Evolutionary conservation across 331 rosid species (phyloP), one percentile per base, ranked within the genome.

Genomic region (Stylosanthes scabra): DNA sequence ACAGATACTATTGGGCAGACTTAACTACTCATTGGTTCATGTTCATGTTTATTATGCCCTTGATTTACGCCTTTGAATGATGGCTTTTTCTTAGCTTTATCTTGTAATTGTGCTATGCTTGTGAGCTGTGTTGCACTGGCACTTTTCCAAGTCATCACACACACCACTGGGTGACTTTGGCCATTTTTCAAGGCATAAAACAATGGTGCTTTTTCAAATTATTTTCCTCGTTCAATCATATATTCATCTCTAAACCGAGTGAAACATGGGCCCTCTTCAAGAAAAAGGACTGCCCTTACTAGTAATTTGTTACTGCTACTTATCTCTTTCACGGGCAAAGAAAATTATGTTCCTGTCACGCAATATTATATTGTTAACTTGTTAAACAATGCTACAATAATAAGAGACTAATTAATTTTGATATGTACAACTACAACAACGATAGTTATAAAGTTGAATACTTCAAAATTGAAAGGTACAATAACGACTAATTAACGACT

Each of bases 11-110:
- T n/a, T 45, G 37, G 6, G 37, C 14, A 29, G 34, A 29, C 34
- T 29, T 29, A 37, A 8, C 14, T 52, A 39, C 76, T 81, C 70
- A 69, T 77, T 72, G 60, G 68, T 42, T 75, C 74, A 34, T 68
- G 78, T 67, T 78, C 82, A 29, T 29, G 34, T 29, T 29, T 29
- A 29, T 77, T 70, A 63, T 74, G n/a, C 79, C 96, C 97, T 83
- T 84, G 78, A 91, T 82, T 87, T 84, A 84, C 96, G 91, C 96
- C 93, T 83, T 61, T 75, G 83, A 87, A 69, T 55, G 20, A 44
- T 74, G 59, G 54, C 50, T 55, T 78, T 75, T 78, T 59, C 49
- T 29, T 57, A 67, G 51, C 34, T 29, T 29, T 29, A 29, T 29
- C 34, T 29, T 29, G 34, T 29, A 4, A 2, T 29, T 29, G 34